Evolutionary conservation across 371 early-diverging fungal genomes (phyloP).

Genomic region (Umbelopsis sp.): DNA sequence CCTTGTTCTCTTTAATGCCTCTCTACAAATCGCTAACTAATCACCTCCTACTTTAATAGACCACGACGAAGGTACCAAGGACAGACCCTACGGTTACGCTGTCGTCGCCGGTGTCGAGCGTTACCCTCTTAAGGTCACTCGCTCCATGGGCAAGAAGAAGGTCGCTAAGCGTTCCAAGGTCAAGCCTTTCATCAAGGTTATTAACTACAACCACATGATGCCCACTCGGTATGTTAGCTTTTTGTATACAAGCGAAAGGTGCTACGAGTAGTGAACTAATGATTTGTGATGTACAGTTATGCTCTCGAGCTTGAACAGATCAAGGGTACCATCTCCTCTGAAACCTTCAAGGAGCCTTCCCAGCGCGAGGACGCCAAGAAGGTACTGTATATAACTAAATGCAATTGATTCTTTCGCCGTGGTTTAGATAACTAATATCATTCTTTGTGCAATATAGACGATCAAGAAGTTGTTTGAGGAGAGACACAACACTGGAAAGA

Average conservation of each 20-base stretch:
- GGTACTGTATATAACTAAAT: constrained; percentile 31
- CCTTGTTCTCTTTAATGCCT: too few relatives aligned
- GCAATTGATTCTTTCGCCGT: background rate
- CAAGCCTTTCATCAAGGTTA: constrained; percentile 97
- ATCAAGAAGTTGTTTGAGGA: constrained; percentile 96
- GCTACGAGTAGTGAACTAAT: background rate
- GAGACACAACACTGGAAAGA: constrained; percentile 95
- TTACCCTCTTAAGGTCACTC: constrained; percentile 95
- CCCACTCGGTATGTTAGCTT: constrained; percentile 83
- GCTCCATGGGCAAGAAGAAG: constrained; percentile 92
- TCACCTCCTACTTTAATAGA: constrained; percentile 36
- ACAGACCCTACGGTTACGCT: constrained; percentile 96
- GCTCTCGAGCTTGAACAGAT: constrained; percentile 85
- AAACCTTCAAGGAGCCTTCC: constrained; percentile 92
- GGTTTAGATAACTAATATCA: background rate
- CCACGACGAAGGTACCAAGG: constrained; percentile 89
- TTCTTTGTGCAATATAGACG: constrained; percentile 40
- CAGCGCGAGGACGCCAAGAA: constrained; percentile 91
- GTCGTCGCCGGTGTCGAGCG: constrained; percentile 96
- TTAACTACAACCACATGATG: constrained; percentile 99
- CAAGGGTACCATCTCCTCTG: constrained; percentile 85
- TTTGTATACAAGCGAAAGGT: background rate
- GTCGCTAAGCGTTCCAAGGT: constrained; percentile 94
- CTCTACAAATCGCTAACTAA: background rate
- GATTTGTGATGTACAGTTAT: constrained; percentile 49